Percentiles rank a stretch among this genome's conserved stretches.
phyloP scores from a whole-genome alignment of 306 rosid genomes.

The Quercus berberidifolia region DNA sequence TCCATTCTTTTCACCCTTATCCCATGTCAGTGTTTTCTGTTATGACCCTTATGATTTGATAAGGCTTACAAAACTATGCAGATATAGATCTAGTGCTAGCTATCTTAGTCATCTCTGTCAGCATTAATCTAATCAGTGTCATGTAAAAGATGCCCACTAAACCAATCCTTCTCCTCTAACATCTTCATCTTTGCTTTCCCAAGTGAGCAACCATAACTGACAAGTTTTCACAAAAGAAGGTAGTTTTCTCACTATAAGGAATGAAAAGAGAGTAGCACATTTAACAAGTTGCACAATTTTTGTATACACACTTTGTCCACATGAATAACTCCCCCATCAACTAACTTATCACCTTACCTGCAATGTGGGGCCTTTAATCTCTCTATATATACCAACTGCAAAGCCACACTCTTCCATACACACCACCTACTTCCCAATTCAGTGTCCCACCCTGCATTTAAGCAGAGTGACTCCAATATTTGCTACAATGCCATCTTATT shows the following conservation, averaged over 20 bases:
- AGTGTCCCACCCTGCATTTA: conserved; percentile 17
- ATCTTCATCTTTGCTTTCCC: conserved; percentile 14
- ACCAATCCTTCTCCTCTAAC: neutral
- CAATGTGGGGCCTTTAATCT: conserved; percentile 31
- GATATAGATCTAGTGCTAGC: neutral
- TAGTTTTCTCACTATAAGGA: conserved; percentile 11
- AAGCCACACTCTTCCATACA: conserved; percentile 26
- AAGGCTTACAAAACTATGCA: neutral
- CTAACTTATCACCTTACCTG: conserved; percentile 27
- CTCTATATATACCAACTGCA: conserved; percentile 43
- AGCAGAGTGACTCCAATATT: conserved; percentile 38
- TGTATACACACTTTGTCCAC: conserved; percentile 24
- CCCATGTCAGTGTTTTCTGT: conserved; percentile 23
- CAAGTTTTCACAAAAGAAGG: conserved; percentile 14
- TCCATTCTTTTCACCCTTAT: conserved; percentile 12
- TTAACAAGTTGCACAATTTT: neutral
- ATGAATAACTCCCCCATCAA: conserved; percentile 30
- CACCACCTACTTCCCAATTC: conserved; percentile 9
- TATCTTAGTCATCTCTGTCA: conserved; percentile 17
- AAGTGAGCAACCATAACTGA: neutral
- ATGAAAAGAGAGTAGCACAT: conserved; percentile 9
- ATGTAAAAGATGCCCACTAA: neutral
- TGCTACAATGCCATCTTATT: conserved; percentile 30
- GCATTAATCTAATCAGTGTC: conserved; percentile 11
- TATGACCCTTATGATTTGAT: conserved; percentile 14